Base-by-base conservation (phyloP, 768 basidiomycete genomes). In the Trametes cubensis region DNA sequence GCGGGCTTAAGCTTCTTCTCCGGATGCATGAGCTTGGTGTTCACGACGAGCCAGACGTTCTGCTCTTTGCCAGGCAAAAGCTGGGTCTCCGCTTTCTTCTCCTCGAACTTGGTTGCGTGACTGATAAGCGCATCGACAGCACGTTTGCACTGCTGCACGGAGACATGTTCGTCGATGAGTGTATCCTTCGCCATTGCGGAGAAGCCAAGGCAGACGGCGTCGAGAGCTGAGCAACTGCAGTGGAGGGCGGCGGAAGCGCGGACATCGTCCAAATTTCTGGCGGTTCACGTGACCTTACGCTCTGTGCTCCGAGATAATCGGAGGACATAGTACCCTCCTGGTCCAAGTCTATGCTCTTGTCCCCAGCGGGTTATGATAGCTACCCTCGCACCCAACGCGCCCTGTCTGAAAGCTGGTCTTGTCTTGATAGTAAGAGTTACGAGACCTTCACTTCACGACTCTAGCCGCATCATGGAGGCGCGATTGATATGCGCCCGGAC, bases 1-100 rank as follows among this genome's bases (percentile, higher is more conserved):
- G 83, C 76, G 4, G 95, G 95, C 74, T 92, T 97, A 34, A 94
- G 75, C 69, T 83, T 88, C 70, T 85, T 85, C 62, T 83, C 84
- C 38, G 89, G 81, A 25, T 86, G 83, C 71, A 95, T 89, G 70
- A 81, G 83, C 80, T 96, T 97, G 61, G 94, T 87, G 4, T 92
- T 85, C 56, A 98, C 80, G 66, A 91, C 88, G 20, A 99, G 82
- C 92, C 94, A 98, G 56, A 98, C 80, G 73, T 87, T 79, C 70
- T 94, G 92, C 69, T 95, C 94, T 73, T 86, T 91, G 48, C 83
- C 83, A 0, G 85, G 81, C 55, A 94, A 75, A 7, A 95, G 84
- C 70, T 97, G 88, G 0, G 74, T 85, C 72, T 92, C 87, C 61
- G 88, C 85, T 60, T 82, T 80, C 69, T 90, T 77, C 66, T 83